Base-by-base conservation (phyloP, 768 basidiomycete species). In the Royoungia palumana region DNA sequence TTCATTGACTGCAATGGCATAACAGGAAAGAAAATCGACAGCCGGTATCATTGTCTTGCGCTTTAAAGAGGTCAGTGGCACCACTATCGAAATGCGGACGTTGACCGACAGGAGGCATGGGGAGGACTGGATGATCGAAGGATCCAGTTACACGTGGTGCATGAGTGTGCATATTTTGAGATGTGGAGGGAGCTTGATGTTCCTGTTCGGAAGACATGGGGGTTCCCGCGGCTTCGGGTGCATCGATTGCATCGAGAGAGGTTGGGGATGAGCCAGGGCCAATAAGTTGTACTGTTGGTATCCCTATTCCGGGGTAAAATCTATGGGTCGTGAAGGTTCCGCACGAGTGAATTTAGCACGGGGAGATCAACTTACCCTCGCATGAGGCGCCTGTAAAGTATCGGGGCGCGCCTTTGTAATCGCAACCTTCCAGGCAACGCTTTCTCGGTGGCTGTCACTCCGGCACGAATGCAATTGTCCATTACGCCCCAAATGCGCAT, bases 1-100 rank as follows among this genome's bases (percentile, higher is more conserved):
- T 65, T 96, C 94, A 60, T 95, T 95, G 12, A 94, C 92, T 16
- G 91, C 90, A 46, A 94, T 94, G 3, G 93, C 94, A 67, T 96
- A 97, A 52, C 90, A 91, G 2, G 87, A 89, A 51, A 98, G 72
- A 62, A 94, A 94, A 62, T 98, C 94, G 69, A 98, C 83, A 1
- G 91, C 93, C 0, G 93, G 93, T 43, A 96, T 93, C 57, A 86
- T 83, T 9, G 89, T 89, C 66, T 80, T 87, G 52, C 87, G 79
- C 89, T 92, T 50, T 6, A 35, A 43, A 34, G 14, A 35, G 24
- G 48, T 58, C 3, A 55, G 32, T 25, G 24, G 25, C 22, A 51
- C 7, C 56, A 8, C 37, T 5, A 25, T 28, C 8, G 16, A 52
- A 24, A 35, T 3, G 25, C 40, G 32, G 50, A 40, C 38, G 22